Evolutionary conservation across 331 rosid species (phyloP).

Genomic region (Quercus phellos): DNA sequence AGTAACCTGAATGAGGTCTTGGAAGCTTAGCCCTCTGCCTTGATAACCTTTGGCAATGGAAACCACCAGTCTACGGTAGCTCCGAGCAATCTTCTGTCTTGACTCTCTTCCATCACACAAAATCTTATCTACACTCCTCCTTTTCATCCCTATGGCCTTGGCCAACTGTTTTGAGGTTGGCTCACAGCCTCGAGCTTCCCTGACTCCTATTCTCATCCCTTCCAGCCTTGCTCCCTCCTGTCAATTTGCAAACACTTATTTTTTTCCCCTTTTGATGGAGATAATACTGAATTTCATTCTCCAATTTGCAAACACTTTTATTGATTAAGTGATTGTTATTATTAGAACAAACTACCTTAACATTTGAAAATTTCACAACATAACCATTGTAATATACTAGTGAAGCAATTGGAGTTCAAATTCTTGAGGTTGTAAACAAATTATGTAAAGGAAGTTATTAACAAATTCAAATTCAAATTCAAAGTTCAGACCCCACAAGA

Average conservation of each 20-base stretch:
- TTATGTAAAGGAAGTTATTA: neutral
- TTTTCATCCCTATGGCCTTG: slow-evolving; percentile 24
- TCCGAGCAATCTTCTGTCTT: slow-evolving; percentile 42
- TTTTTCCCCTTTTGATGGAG: neutral
- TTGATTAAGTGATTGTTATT: neutral
- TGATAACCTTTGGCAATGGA: slow-evolving; percentile 63
- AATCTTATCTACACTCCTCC: slow-evolving; percentile 39
- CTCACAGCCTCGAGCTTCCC: slow-evolving; percentile 34
- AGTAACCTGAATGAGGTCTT: slow-evolving; percentile 82
- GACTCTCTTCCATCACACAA: slow-evolving; percentile 51
- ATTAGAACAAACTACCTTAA: neutral
- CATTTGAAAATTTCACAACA: too few relatives aligned
- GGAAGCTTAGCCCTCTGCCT: slow-evolving; percentile 67
- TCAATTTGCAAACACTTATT: slow-evolving; percentile 6
- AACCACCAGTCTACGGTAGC: slow-evolving; percentile 51
- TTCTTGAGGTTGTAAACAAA: neutral
- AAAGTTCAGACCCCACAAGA: neutral
- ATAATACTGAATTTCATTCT: neutral
- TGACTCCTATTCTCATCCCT: slow-evolving; percentile 32
- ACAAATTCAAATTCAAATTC: too few relatives aligned
- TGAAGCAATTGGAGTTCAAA: neutral
- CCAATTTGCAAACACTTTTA: neutral
- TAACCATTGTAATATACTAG: neutral
- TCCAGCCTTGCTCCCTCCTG: slow-evolving; percentile 68
- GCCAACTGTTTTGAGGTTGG: slow-evolving; percentile 33